phyloP scores from a whole-genome alignment of 495 filamentous ascomycete species.

The Pyrenula aspistea region DNA sequence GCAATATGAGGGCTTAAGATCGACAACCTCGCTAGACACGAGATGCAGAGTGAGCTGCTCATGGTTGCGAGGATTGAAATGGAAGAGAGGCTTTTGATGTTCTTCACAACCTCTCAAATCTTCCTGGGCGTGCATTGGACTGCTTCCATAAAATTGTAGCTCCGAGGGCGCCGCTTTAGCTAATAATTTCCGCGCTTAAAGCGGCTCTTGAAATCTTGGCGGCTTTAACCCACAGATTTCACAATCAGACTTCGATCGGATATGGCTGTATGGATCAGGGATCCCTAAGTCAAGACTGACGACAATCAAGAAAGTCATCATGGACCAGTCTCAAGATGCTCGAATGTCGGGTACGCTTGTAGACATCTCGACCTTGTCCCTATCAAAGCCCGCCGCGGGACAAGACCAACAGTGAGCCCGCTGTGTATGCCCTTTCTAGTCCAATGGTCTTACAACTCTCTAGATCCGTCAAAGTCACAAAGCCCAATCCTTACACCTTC shows the following conservation, averaged over 20 bases:
- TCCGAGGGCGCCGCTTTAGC: neutral
- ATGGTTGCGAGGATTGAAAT: neutral
- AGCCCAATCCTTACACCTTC: conserved; percentile 83
- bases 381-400: neutral
- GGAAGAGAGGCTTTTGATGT: too few relatives aligned
- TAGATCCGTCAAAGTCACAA: conserved; percentile 50
- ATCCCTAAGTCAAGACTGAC: too few relatives aligned
- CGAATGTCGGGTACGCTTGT: neutral
- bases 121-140: too few relatives aligned
- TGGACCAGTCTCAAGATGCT: neutral
- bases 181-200: neutral
- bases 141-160: neutral
- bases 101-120: too few relatives aligned
- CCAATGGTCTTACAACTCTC: neutral
- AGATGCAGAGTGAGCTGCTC: neutral
- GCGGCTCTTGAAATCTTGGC: neutral
- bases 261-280: too few relatives aligned
- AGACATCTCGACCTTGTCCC: neutral
- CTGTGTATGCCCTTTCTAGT: too few relatives aligned
- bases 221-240: neutral
- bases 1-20: neutral
- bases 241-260: too few relatives aligned
- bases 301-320: neutral
- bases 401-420: neutral
- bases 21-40: neutral